Conservation (phyloP, 805 yeast genomes). For the Danielozyma ontarioensis region DNA sequence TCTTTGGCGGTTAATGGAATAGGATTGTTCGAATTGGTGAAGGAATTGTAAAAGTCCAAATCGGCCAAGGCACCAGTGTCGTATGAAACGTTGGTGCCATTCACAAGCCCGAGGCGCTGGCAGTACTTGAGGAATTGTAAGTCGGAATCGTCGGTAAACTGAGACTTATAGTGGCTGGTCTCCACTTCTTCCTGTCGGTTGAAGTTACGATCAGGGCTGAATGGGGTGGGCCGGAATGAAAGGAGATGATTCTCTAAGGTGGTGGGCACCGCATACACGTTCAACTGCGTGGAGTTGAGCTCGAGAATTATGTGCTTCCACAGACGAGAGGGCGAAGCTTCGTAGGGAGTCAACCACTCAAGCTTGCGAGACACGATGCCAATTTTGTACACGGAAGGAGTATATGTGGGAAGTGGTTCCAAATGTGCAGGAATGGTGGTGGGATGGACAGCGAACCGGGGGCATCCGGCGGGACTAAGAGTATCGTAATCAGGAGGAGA, state of each 20-base stretch:
- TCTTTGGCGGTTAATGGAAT: slow-evolving; percentile 1
- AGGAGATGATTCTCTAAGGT: slow-evolving; percentile 24
- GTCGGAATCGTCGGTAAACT: slow-evolving; percentile 20
- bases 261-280: slow-evolving; percentile 49
- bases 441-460: slow-evolving; percentile 26
- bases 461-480: slow-evolving; percentile 42
- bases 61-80: background rate
- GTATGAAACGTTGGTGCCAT: background rate
- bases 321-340: slow-evolving; percentile 55
- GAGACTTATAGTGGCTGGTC: slow-evolving; percentile 10
- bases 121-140: slow-evolving; percentile 23
- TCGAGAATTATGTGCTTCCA: slow-evolving; percentile 73
- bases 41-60: slow-evolving; percentile 1
- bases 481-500: slow-evolving; percentile 32
- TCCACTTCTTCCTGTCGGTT: slow-evolving; percentile 8
- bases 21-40: slow-evolving; percentile 1
- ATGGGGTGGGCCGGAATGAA: slow-evolving; percentile 11
- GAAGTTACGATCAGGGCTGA: slow-evolving; percentile 2
- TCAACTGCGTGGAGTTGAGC: slow-evolving; percentile 81
- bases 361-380: slow-evolving; percentile 58
- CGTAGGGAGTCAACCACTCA: slow-evolving; percentile 79
- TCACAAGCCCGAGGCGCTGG: slow-evolving; percentile 10
- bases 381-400: slow-evolving; percentile 59
- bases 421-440: background rate
- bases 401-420: slow-evolving; percentile 58